Evolutionary conservation across 192 early-diverging fungal species (phyloP).

Genomic region (Backusella australiensis): DNA sequence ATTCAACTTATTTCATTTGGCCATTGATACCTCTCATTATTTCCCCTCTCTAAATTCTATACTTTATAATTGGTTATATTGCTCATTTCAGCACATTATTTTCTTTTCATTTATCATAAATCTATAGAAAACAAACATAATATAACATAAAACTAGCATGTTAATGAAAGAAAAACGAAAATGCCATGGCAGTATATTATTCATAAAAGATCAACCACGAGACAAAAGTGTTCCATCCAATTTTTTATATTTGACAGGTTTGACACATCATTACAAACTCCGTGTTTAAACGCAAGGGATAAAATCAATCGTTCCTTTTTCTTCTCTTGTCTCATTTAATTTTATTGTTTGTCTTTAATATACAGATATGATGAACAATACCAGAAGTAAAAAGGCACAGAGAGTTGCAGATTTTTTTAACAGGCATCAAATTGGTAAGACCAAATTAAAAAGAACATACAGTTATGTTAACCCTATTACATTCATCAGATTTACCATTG

Average conservation of each 20-base stretch:
- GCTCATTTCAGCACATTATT: background rate
- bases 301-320: background rate
- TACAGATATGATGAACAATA: background rate
- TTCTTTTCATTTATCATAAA: background rate
- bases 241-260: conserved; percentile 1
- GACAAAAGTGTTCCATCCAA: background rate
- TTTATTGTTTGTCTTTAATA: background rate
- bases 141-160: background rate
- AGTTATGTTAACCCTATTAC: background rate
- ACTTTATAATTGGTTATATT: background rate
- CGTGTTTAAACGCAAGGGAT: background rate
- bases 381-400: background rate
- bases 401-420: background rate
- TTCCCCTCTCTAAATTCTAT: background rate
- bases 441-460: background rate
- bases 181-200: background rate
- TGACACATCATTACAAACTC: background rate
- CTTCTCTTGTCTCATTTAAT: background rate
- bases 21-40: background rate
- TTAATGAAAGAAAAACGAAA: background rate
- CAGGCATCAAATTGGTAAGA: conserved; percentile 41
- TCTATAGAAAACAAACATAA: background rate
- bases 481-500: background rate
- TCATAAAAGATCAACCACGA: background rate
- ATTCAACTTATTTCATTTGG: background rate